phyloP scores from a whole-genome alignment of 1,284 basidiomycete genomes.

The Earliella scabrosa region DNA sequence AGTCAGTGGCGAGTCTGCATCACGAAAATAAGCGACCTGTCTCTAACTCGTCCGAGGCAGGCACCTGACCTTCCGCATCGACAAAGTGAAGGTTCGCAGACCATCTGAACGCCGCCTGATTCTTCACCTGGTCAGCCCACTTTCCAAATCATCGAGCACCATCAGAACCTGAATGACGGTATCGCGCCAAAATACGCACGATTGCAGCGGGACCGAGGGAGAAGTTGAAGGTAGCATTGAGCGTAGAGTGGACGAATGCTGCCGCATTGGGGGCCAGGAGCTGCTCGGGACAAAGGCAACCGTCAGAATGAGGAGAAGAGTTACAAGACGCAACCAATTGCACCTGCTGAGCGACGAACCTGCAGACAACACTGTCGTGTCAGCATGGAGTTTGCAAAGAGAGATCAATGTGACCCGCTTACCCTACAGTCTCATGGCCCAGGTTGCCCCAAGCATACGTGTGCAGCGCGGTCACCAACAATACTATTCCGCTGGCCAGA shows the following conservation, averaged over 20 bases:
- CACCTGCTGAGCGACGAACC: slow-evolving; percentile 6
- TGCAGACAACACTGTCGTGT: not conserved
- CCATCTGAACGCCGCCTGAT: slow-evolving; percentile 11
- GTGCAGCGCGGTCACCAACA: not conserved
- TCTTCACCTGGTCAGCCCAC: slow-evolving; percentile 17
- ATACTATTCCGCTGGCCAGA: not conserved
- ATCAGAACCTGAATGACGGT: not conserved
- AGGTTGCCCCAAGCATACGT: slow-evolving; percentile 11
- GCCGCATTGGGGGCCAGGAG: slow-evolving; percentile 11
- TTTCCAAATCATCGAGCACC: not conserved
- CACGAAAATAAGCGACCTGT: not conserved
- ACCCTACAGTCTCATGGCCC: slow-evolving; percentile 13
- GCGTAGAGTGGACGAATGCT: slow-evolving; percentile 7
- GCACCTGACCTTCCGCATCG: slow-evolving; percentile 5
- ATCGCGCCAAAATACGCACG: not conserved
- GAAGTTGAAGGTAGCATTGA: slow-evolving; percentile 8
- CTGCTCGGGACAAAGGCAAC: not conserved
- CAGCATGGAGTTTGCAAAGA: not conserved
- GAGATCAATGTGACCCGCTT: not conserved
- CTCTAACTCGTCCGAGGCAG: not conserved
- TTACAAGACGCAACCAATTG: not conserved
- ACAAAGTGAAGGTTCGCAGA: slow-evolving; percentile 16
- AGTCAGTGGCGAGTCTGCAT: slow-evolving; percentile 5
- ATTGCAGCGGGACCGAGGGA: slow-evolving; percentile 10
- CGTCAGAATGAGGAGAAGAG: not conserved